These are phyloP conservation scores for Mercurialis annua DNA, from an alignment of 345 rosid species.

Conservation along the genomic window DNA sequence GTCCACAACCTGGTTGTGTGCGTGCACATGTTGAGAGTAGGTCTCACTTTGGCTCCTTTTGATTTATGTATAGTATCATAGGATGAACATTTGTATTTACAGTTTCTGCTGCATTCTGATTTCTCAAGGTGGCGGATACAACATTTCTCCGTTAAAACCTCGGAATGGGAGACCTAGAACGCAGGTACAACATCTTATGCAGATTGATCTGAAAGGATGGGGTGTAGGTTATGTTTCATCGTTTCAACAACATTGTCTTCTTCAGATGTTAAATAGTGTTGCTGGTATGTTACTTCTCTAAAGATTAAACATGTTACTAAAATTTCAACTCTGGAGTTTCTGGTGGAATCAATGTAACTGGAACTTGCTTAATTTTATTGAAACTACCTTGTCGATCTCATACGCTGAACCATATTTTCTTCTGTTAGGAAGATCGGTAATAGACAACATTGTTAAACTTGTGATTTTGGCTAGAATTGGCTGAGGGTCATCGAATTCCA, in stretches of 20 bases:
- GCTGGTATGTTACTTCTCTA: conserved; percentile 58
- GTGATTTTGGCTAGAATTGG: no score
- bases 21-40: conserved; percentile 97
- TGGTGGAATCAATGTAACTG: neutral
- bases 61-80: conserved; percentile 11
- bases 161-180: conserved; percentile 84
- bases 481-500: no score
- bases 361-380: neutral
- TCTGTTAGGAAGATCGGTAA: neutral
- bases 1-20: conserved; percentile 88
- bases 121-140: conserved; percentile 89
- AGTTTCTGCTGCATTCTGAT: conserved; percentile 16
- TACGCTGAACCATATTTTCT: neutral
- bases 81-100: neutral
- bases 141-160: conserved; percentile 81
- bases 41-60: conserved; percentile 25
- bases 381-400: neutral
- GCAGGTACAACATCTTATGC: conserved; percentile 95
- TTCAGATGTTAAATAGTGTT: conserved; percentile 95
- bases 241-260: conserved; percentile 96
- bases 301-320: neutral
- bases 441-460: no score
- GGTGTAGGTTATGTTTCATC: conserved; percentile 84
- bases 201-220: conserved; percentile 99
- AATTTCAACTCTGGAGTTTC: neutral